Base-by-base conservation (phyloP, 768 basidiomycete species). In the Calocybe gangraenosa region DNA sequence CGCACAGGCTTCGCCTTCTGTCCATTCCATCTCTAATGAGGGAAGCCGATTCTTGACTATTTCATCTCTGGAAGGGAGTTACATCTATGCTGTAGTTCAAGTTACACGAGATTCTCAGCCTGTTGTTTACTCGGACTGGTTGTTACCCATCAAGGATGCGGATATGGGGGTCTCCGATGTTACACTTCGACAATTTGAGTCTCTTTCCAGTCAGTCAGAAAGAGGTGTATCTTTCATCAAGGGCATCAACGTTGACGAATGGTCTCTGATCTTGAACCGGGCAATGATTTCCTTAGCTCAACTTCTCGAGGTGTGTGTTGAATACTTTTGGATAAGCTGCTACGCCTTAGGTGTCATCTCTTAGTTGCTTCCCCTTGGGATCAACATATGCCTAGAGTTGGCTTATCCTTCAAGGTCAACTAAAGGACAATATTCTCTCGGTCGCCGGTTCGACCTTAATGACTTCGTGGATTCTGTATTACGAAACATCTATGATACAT, bases 31-130 rank as follows among this genome's bases (percentile, higher is more conserved):
- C 7, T 64, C 68, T 21, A 69, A 73, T 44, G 64, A 65, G 31
- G 65, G 70, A 18, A 64, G 69, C 37, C 80, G 81, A 52, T 73
- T 79, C 5, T 74, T 92, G 54, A 93, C 91, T 0, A 80, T 94
- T 25, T 92, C 92, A 2, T 98, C 96, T 3, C 73, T 98, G 13
- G 78, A 81, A 21, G 95, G 94, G n/a, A 83, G 79, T 55, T 95
- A 93, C 67, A 70, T 95, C 28, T 84, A 90, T 56, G 69, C 87
- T 38, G 78, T 87, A 25, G 81, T 98, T 7, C 96, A 99, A 65
- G 87, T 97, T 46, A 97, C 96, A 6, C 78, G 83, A 47, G 96
- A 99, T 63, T 65, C 86, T 21, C 81, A 92, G n/a, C 90, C 96
- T 0, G 92, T 99, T 33, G 73, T 89, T 0, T 96, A 73, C 59